Conservation (phyloP, 1,284 basidiomycete species). For the Phenoliferia sp. region DNA sequence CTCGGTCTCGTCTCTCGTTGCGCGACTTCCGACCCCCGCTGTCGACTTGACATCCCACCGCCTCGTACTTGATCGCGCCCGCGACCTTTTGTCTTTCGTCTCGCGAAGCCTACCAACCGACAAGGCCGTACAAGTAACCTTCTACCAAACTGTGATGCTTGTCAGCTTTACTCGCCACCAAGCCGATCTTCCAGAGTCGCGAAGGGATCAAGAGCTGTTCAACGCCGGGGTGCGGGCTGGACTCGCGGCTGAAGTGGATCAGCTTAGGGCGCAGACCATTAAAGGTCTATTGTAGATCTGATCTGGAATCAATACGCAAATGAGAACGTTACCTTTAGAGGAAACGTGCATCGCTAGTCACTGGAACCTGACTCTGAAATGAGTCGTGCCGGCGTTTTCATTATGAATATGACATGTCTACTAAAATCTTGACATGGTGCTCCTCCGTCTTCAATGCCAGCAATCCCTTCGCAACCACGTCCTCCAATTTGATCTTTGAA, state of each 20-base stretch:
- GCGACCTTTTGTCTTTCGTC: conserved; percentile 1
- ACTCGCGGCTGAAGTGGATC: conserved; percentile 10
- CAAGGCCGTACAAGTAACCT: neutral
- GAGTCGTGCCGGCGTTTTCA: too few species aligned
- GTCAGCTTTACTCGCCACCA: conserved; percentile 12
- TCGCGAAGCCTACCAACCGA: neutral
- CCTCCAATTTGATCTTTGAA: conserved; percentile 38
- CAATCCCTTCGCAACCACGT: conserved; percentile 41
- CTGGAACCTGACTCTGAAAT: too few species aligned
- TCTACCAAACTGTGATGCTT: conserved; percentile 11
- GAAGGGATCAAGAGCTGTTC: conserved; percentile 10
- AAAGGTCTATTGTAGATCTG: neutral
- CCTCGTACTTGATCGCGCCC: conserved; percentile 10
- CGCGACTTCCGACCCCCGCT: conserved; percentile 1
- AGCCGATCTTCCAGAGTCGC: conserved; percentile 3
- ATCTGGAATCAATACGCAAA: neutral
- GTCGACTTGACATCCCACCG: neutral
- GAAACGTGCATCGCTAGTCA: too few species aligned
- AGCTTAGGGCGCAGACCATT: conserved; percentile 12
- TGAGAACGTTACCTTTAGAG: too few species aligned
- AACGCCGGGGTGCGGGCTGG: conserved; percentile 3
- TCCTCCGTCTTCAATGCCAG: conserved; percentile 39
- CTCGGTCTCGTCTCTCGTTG: conserved; percentile 7
- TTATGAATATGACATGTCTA: conserved; percentile 16
- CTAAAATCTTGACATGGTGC: conserved; percentile 31